These are phyloP conservation scores for Tolypocladium pustulatum DNA, from an alignment of 2,329 filamentous ascomycete species.

Conservation along the genomic window DNA sequence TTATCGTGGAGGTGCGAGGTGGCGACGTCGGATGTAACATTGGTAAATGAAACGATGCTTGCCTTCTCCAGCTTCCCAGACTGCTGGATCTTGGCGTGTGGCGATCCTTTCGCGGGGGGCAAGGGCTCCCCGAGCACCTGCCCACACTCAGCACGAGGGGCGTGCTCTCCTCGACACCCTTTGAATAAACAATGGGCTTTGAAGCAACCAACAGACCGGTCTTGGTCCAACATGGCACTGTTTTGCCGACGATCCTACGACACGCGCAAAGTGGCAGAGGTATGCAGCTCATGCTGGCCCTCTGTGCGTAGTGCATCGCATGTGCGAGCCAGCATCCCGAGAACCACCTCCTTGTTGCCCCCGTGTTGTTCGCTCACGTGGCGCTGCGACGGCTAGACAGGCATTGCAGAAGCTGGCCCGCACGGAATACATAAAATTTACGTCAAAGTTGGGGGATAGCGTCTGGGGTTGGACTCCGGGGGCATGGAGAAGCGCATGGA, in stretches of 20 bases:
- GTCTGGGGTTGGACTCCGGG: background rate
- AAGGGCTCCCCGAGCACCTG: background rate
- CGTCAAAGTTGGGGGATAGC: background rate
- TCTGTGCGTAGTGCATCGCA: no score
- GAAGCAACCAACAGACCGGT: background rate
- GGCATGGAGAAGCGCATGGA: background rate
- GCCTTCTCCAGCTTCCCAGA: background rate
- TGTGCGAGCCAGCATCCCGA: background rate
- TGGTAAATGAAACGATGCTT: background rate
- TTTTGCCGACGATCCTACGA: background rate
- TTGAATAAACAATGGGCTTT: no score
- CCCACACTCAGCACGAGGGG: background rate
- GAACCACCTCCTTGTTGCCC: no score
- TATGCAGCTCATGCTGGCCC: no score
- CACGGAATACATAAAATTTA: background rate
- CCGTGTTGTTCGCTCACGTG: background rate
- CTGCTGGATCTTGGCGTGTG: background rate
- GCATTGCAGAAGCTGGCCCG: background rate
- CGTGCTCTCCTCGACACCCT: no score
- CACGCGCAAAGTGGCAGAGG: background rate
- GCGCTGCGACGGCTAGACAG: background rate
- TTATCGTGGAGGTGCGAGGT: background rate
- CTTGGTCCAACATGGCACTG: background rate
- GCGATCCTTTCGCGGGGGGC: background rate
- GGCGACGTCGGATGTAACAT: background rate